phyloP scores from a whole-genome alignment of 2,329 filamentous ascomycete genomes.

The Penicillium sp. region DNA sequence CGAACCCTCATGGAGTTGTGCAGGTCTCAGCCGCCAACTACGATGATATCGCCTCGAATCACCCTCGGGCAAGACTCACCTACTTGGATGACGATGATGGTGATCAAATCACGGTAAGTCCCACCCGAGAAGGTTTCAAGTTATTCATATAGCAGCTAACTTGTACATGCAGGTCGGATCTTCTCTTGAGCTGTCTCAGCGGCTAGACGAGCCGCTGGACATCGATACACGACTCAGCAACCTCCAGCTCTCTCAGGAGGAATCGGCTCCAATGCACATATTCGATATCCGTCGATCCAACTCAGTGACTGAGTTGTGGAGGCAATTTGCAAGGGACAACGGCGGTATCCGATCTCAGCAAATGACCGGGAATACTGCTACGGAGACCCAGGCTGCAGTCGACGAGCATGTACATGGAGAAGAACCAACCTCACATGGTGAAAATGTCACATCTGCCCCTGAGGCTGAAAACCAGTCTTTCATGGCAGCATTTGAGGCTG shows the following conservation, averaged over 20 bases:
- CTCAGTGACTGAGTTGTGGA: slow-evolving; percentile 44
- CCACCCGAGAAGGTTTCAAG: not conserved
- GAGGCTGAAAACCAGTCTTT: slow-evolving; percentile 33
- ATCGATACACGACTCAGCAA: slow-evolving; percentile 10
- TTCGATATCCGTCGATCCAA: slow-evolving; percentile 50
- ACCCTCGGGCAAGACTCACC: slow-evolving; percentile 46
- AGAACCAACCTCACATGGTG: slow-evolving; percentile 12
- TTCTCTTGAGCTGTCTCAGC: slow-evolving; percentile 49
- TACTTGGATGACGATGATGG: slow-evolving; percentile 53
- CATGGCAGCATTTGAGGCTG: slow-evolving; percentile 43
- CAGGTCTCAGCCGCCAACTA: slow-evolving; percentile 47
- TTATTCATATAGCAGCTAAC: slow-evolving; percentile 15
- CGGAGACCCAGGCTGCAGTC: not conserved
- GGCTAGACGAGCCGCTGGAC: slow-evolving; percentile 46
- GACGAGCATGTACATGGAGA: slow-evolving; percentile 12
- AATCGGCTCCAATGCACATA: slow-evolving; percentile 43
- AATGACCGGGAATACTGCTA: not conserved
- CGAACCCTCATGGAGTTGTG: slow-evolving; percentile 36
- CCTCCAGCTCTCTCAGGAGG: slow-evolving; percentile 12
- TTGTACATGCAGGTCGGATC: slow-evolving; percentile 45
- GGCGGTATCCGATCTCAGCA: not conserved
- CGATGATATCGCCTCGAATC: slow-evolving; percentile 42
- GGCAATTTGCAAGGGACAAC: slow-evolving; percentile 29
- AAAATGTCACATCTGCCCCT: slow-evolving; percentile 12
- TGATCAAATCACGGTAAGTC: slow-evolving; percentile 50